phyloP scores from a whole-genome alignment of 495 filamentous ascomycete species.

The Neurospora discreta region DNA sequence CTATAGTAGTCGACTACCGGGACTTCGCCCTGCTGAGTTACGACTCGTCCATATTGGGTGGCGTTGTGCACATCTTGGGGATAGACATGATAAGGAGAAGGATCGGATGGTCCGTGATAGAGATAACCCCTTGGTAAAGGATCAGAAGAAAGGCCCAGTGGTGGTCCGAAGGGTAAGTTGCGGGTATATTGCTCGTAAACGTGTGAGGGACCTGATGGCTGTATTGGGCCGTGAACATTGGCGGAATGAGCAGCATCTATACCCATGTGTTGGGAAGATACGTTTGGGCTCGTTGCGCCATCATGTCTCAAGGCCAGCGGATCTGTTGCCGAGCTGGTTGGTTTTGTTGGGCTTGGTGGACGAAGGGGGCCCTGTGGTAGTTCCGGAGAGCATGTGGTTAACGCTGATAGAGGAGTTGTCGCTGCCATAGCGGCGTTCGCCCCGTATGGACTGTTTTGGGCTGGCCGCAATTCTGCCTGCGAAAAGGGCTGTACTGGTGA shows the following conservation, averaged over 20 bases:
- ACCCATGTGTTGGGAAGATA: constrained; percentile 14
- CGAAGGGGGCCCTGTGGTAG: constrained; percentile 7
- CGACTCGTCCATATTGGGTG: not conserved
- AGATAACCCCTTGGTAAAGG: constrained; percentile 16
- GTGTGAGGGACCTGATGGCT: not conserved
- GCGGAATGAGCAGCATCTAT: not conserved
- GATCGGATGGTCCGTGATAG: constrained; percentile 52
- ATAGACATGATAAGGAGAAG: constrained; percentile 83
- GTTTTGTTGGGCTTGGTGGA: constrained; percentile 39
- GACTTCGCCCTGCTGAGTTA: not conserved
- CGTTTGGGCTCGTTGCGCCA: constrained; percentile 24
- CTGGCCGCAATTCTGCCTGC: not conserved
- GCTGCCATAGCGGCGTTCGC: not conserved
- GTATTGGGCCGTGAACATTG: not conserved
- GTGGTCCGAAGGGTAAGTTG: not conserved
- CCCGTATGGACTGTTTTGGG: not conserved
- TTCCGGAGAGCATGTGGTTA: not conserved
- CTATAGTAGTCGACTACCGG: constrained; percentile 16
- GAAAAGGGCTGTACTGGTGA: not conserved
- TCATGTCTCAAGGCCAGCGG: constrained; percentile 33
- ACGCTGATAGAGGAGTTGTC: no score
- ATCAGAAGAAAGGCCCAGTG: not conserved
- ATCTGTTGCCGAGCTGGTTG: constrained; percentile 21
- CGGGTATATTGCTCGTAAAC: not conserved
- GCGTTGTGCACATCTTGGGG: constrained; percentile 48